Conservation (phyloP, 2,329 filamentous ascomycete genomes). For the Hypoxylon sp. region DNA sequence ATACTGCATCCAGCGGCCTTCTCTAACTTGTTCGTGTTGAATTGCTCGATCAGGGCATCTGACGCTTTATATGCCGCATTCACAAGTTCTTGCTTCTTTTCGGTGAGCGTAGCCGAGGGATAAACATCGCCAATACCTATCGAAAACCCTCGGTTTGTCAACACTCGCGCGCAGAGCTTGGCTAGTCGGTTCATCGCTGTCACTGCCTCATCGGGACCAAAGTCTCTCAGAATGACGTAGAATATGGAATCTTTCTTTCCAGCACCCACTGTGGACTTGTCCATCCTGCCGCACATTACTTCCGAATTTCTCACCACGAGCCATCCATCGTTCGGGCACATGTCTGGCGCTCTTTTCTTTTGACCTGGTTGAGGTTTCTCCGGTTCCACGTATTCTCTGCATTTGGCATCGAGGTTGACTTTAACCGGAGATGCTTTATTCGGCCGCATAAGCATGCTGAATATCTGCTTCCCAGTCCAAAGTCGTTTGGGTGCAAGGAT, state of each 20-base stretch:
- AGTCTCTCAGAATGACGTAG: constrained; percentile 96
- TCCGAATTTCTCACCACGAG: constrained; percentile 96
- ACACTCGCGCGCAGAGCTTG: constrained; percentile 87
- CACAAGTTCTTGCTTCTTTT: constrained; percentile 82
- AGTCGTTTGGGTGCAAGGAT: constrained; percentile 87
- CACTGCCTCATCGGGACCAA: constrained; percentile 88
- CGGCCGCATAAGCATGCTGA: constrained; percentile 90
- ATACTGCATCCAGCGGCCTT: constrained; percentile 92
- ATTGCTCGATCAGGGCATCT: constrained; percentile 85
- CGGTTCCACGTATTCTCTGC: constrained; percentile 75
- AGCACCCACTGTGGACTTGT: constrained; percentile 96
- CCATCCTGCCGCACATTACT: constrained; percentile 97
- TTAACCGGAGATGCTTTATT: constrained; percentile 86
- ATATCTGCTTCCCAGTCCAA: constrained; percentile 98
- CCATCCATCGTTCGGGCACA: constrained; percentile 91
- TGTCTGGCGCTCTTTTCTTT: constrained; percentile 69
- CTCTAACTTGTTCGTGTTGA: constrained; percentile 83
- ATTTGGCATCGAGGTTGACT: constrained; percentile 94
- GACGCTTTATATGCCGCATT: constrained; percentile 83
- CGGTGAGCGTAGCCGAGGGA: constrained; percentile 78
- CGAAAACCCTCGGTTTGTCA: constrained; percentile 94
- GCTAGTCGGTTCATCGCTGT: constrained; percentile 94
- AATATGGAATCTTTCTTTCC: constrained; percentile 99
- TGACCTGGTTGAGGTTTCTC: constrained; percentile 68
- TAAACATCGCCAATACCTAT: constrained; percentile 97